These are phyloP conservation scores for Coemansia pectinata DNA, from an alignment of 192 early-diverging fungal species.

Conservation along the genomic window DNA sequence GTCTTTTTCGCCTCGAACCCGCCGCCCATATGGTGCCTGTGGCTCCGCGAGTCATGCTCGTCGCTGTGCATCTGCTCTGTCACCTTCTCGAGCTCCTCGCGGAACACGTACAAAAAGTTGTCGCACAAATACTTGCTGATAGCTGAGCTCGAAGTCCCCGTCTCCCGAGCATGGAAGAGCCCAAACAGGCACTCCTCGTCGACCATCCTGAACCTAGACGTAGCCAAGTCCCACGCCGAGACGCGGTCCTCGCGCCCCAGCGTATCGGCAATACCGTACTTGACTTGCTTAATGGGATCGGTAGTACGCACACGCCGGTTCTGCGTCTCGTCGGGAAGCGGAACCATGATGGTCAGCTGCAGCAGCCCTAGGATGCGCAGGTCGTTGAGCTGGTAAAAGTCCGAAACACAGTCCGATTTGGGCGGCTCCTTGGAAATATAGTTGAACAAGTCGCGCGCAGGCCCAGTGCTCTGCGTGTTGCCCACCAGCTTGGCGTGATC, in stretches of 20 bases:
- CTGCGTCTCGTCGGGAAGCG: conserved; percentile 79
- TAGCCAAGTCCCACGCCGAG: conserved; percentile 82
- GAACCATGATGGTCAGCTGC: conserved; percentile 85
- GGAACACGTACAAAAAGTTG: conserved; percentile 65
- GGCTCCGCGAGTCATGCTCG: conserved; percentile 16
- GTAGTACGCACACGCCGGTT: conserved; percentile 84
- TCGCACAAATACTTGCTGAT: conserved; percentile 71
- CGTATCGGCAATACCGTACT: conserved; percentile 86
- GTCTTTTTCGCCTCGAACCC: conserved; percentile 25
- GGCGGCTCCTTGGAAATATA: conserved; percentile 52
- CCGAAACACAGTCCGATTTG: conserved; percentile 65
- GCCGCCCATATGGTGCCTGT: background rate
- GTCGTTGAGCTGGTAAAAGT: conserved; percentile 74
- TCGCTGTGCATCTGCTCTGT: conserved; percentile 48
- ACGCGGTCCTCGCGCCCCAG: conserved; percentile 69
- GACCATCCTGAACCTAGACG: conserved; percentile 77
- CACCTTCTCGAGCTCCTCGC: conserved; percentile 72
- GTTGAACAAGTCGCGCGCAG: conserved; percentile 45
- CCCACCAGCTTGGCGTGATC: conserved; percentile 50
- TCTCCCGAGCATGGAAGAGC: conserved; percentile 75
- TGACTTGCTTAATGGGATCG: conserved; percentile 77
- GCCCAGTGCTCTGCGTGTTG: conserved; percentile 27
- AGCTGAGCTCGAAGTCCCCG: conserved; percentile 53
- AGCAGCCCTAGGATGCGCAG: conserved; percentile 83
- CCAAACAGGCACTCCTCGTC: conserved; percentile 90